Evolutionary conservation across 495 filamentous ascomycete genomes (phyloP), one percentile per base, ranked within the genome.

Genomic region (Penicillium ucsense): DNA sequence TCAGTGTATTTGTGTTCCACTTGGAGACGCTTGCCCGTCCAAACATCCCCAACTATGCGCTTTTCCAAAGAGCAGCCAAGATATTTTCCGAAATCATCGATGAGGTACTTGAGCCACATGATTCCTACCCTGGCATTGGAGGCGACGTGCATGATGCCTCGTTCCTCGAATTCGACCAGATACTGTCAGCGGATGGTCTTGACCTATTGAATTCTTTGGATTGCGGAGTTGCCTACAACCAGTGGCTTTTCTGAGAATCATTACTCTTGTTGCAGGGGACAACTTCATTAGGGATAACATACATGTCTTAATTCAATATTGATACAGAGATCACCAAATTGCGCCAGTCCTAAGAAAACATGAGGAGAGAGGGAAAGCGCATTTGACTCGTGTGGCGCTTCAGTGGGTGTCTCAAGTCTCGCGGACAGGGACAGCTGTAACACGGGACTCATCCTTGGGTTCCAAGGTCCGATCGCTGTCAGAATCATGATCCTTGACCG

Each of bases 1-100:
- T 83, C 3, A 79, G 77, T 46, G 71, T 81, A n/a, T 76, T 84
- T 37, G 57, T 64, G 29, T 60, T 64, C 5, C 58, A 64, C 37
- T 41, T 69, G 1, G 64, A 65, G 31, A 51, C 54, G 0, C 56
- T 66, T 34, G 53, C 51, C 8, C 38, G 50, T 0, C 55, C 53
- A 0, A 58, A 49, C 27, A 46, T 60, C 40, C 47, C 48, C 6
- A 55, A 57, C 36, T 53, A 60, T 31, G 54, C 35, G 53, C 47
- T 68, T 2, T 64, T 65, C n/a, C 50, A 55, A 29, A 60, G 59
- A 5, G 60, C 58, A 0, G 54, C 54, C 8, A 53, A 57, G n/a
- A 45, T 57, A 1, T 61, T 68, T 27, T 56, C 56, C 11, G 55
- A 51, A 12, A 62, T 67, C 8, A 53, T 68, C 9, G 62, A 67